These are phyloP conservation scores for Aureobasidium sp. DNA, from an alignment of 2,329 filamentous ascomycete species.

Conservation along the genomic window DNA sequence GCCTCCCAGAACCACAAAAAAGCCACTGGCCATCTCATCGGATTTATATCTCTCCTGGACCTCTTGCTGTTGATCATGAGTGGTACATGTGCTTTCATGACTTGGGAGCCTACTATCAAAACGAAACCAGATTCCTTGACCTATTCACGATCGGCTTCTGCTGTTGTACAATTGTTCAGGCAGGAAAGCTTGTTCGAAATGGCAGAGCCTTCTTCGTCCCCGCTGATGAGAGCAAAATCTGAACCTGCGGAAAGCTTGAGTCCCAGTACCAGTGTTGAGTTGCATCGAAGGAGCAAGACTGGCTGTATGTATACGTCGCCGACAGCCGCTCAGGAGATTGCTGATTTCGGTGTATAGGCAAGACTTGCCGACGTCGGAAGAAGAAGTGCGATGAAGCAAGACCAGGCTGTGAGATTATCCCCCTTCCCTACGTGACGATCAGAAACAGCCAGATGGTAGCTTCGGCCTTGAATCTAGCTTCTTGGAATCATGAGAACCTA, in stretches of 20 bases:
- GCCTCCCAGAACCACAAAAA: neutral
- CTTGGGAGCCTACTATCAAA: neutral
- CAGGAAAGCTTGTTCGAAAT: neutral
- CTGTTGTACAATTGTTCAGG: neutral
- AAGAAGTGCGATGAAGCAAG: slow-evolving; percentile 53
- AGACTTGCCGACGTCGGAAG: slow-evolving; percentile 52
- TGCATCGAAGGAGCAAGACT: slow-evolving; percentile 7
- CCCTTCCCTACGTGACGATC: neutral
- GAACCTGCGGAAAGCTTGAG: slow-evolving; percentile 4
- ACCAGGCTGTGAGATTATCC: slow-evolving; percentile 33
- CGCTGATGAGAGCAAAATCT: neutral
- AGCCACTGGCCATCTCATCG: slow-evolving; percentile 2
- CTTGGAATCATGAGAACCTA: too few relatives aligned
- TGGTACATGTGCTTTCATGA: neutral
- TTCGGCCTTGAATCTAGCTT: neutral
- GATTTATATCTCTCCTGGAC: slow-evolving; percentile 8
- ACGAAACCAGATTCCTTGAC: neutral
- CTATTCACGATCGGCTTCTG: neutral
- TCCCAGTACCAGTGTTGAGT: neutral
- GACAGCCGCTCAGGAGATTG: slow-evolving; percentile 48
- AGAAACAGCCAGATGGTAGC: neutral
- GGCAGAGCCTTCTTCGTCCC: neutral
- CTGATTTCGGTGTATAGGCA: slow-evolving; percentile 1
- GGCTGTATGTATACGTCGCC: neutral
- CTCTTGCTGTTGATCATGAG: neutral